phyloP scores from a whole-genome alignment of 2,329 filamentous ascomycete species.

The Venturia carpophila region DNA sequence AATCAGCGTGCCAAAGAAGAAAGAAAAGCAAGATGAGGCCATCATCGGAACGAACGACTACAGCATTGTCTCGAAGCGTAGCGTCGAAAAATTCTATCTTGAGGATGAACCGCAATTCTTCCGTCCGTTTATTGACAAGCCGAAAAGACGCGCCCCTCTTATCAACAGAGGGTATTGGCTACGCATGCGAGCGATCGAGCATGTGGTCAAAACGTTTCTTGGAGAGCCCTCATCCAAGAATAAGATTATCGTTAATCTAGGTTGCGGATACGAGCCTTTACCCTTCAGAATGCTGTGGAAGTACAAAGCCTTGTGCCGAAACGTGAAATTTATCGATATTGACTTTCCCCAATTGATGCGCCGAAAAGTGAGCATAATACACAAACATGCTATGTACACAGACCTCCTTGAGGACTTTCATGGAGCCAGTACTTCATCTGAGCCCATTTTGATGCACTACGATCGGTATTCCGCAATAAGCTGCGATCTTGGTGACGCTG shows the following conservation, averaged over 20 bases:
- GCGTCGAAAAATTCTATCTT: conserved; percentile 84
- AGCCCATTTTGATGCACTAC: conserved; percentile 38
- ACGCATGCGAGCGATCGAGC: conserved; percentile 63
- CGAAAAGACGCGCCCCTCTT: conserved; percentile 72
- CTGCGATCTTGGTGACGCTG: conserved; percentile 67
- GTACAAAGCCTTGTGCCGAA: conserved; percentile 50
- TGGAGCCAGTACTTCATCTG: not conserved
- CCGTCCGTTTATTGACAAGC: conserved; percentile 78
- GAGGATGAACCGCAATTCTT: conserved; percentile 73
- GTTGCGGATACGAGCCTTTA: conserved; percentile 83
- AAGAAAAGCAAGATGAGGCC: conserved; percentile 19
- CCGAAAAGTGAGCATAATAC: conserved; percentile 63
- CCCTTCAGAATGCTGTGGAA: conserved; percentile 69
- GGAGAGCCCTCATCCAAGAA: conserved; percentile 39
- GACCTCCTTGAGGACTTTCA: conserved; percentile 12
- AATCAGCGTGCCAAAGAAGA: not conserved
- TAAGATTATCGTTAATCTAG: conserved; percentile 75
- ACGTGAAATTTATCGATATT: conserved; percentile 69
- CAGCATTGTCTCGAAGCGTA: conserved; percentile 86
- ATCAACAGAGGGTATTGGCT: conserved; percentile 89
- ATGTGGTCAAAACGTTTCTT: conserved; percentile 17
- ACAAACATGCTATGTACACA: conserved; percentile 51
- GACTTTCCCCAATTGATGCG: conserved; percentile 76
- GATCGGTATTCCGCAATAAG: conserved; percentile 70
- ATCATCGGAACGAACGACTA: conserved; percentile 64